A percentile compares a stretch with the other conserved stretches of the same genome.
Conservation (phyloP, 2,329 filamentous ascomycete species). For the Daldinia eschscholtzii region DNA sequence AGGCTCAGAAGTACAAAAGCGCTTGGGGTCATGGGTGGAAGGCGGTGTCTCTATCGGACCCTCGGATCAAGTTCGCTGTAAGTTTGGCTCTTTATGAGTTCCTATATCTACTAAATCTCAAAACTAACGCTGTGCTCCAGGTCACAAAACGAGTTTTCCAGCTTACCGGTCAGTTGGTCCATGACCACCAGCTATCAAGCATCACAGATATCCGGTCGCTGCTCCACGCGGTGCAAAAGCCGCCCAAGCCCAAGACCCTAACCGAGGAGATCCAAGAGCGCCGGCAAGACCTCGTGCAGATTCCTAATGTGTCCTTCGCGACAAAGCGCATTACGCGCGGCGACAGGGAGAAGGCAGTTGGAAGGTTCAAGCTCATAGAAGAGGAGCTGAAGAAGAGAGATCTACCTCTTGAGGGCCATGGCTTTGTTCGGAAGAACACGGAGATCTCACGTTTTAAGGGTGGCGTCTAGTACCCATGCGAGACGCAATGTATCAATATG, state of each 20-base stretch:
- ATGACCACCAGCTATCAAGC: constrained; percentile 75
- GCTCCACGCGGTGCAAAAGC: constrained; percentile 65
- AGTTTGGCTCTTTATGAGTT: constrained; percentile 52
- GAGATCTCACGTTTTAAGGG: constrained; percentile 61
- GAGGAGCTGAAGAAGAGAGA: constrained; percentile 73
- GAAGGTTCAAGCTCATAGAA: constrained; percentile 84
- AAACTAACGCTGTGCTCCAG: constrained; percentile 60
- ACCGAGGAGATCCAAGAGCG: constrained; percentile 67
- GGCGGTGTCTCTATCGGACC: constrained; percentile 67
- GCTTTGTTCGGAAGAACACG: constrained; percentile 56
- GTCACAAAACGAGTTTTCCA: constrained; percentile 84
- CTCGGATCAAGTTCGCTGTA: constrained; percentile 79
- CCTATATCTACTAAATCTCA: background rate
- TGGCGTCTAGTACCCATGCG: constrained; percentile 49
- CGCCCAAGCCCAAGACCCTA: constrained; percentile 72
- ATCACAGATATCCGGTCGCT: constrained; percentile 67
- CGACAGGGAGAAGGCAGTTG: constrained; percentile 77
- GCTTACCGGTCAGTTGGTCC: constrained; percentile 80
- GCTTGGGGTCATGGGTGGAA: constrained; percentile 70
- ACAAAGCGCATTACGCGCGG: constrained; percentile 74
- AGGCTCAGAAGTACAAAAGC: constrained; percentile 59
- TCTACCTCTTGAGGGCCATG: constrained; percentile 68
- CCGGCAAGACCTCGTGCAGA: constrained; percentile 54
- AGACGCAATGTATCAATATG: constrained; percentile 14
- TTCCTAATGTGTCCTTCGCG: constrained; percentile 78